Percentiles rank a stretch among this genome's conserved stretches.
These are phyloP conservation scores for Pleoardoris graminearum DNA, from an alignment of 2,329 filamentous ascomycete genomes.

Conservation along the genomic window DNA sequence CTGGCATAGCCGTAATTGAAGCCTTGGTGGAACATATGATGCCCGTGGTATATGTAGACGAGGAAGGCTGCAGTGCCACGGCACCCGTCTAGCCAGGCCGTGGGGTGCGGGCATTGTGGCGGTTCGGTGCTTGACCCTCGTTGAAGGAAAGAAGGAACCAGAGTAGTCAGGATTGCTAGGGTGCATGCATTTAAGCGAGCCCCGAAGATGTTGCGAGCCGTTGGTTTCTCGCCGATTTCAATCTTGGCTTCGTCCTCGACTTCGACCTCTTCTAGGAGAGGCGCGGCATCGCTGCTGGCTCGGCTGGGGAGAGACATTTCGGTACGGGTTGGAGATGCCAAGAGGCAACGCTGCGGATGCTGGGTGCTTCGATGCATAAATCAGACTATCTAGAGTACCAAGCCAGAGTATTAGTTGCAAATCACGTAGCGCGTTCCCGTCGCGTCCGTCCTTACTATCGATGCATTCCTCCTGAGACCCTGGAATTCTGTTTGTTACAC, in stretches of 20 bases:
- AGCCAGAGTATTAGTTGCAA: too few species aligned
- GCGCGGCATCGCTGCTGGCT: constrained; percentile 2
- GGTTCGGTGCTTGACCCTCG: neutral
- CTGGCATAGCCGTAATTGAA: constrained; percentile 45
- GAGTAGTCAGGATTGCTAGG: neutral
- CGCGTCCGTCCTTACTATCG: too few species aligned
- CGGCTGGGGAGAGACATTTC: neutral
- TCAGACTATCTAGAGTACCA: too few species aligned
- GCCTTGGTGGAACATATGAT: constrained; percentile 62
- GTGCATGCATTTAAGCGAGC: neutral
- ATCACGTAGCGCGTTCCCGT: too few species aligned
- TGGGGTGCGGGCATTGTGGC: neutral
- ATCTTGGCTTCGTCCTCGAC: neutral
- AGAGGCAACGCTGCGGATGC: too few species aligned
- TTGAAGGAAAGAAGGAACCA: neutral
- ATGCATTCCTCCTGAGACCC: too few species aligned
- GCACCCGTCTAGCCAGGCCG: constrained; percentile 57
- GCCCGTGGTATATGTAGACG: constrained; percentile 62
- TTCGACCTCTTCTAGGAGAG: neutral
- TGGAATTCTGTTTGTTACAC: too few species aligned
- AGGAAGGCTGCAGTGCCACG: constrained; percentile 65
- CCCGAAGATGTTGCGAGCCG: neutral
- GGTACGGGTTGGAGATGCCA: too few species aligned
- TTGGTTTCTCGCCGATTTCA: neutral
- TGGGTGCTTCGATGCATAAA: too few species aligned